These are phyloP conservation scores for Vigna unguiculata DNA, from an alignment of 306 rosid species.

Conservation along the genomic window DNA sequence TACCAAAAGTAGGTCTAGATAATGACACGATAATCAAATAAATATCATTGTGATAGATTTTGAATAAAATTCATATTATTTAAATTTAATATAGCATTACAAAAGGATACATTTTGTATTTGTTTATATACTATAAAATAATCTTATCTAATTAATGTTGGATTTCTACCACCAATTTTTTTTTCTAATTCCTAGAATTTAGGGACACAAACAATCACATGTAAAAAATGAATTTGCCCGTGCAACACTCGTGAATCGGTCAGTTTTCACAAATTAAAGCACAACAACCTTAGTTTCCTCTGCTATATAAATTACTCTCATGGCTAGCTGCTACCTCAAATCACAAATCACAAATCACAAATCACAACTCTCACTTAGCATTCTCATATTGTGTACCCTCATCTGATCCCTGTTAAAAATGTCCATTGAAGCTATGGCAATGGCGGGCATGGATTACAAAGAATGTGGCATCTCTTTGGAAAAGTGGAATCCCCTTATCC, in stretches of 20 bases:
- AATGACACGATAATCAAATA: too few species aligned
- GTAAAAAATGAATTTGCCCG: not conserved
- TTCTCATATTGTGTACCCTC: not conserved
- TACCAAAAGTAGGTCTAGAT: too few species aligned
- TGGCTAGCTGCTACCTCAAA: not conserved
- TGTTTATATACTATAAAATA: too few species aligned
- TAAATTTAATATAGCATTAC: too few species aligned
- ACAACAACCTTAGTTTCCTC: not conserved
- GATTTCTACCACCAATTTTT: too few species aligned
- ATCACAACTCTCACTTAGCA: not conserved
- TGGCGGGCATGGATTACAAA: conserved; percentile 51
- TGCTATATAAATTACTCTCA: conserved; percentile 24
- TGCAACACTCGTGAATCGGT: conserved; percentile 36
- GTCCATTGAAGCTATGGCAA: conserved; percentile 58
- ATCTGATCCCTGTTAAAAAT: not conserved
- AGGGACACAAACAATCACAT: not conserved
- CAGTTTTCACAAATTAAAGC: conserved; percentile 1
- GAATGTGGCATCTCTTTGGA: conserved; percentile 43
- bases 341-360: not conserved
- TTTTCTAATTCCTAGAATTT: not conserved
- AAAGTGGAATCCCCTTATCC: conserved; percentile 30
- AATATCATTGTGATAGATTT: too few species aligned
- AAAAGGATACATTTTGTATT: too few species aligned
- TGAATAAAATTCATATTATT: too few species aligned
- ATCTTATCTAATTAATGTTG: too few species aligned